A percentile compares a stretch with the other conserved stretches of the same genome.
These are phyloP conservation scores for Suillus paluster DNA, from an alignment of 768 basidiomycete genomes.

Conservation along the genomic window DNA sequence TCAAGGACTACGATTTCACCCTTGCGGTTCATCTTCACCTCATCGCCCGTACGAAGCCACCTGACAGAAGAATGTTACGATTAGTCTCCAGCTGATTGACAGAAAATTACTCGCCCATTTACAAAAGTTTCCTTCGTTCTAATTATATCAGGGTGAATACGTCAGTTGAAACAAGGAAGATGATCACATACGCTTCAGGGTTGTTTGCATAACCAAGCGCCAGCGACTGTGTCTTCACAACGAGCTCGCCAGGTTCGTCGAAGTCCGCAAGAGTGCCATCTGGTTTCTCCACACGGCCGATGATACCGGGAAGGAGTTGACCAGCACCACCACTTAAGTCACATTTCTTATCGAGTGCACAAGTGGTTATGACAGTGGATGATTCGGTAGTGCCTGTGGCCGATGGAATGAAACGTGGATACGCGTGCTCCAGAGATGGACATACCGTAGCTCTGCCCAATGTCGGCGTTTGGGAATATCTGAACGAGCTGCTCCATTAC, in stretches of 20 bases:
- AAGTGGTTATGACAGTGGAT: constrained; percentile 52
- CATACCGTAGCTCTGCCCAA: constrained; percentile 69
- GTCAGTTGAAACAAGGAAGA: constrained; percentile 1
- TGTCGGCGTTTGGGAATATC: constrained; percentile 51
- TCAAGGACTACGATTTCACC: constrained; percentile 73
- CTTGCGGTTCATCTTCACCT: constrained; percentile 64
- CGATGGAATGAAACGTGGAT: background rate
- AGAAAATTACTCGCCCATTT: constrained; percentile 39
- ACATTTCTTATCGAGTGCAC: constrained; percentile 49
- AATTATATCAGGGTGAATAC: constrained; percentile 16
- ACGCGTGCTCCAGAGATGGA: background rate
- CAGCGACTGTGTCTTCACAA: constrained; percentile 64
- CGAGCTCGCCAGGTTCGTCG: constrained; percentile 65
- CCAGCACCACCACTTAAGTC: constrained; percentile 60
- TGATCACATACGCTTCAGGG: constrained; percentile 55
- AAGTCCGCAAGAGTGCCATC: constrained; percentile 61
- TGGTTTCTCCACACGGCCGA: constrained; percentile 57
- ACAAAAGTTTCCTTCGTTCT: constrained; percentile 70
- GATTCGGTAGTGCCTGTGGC: constrained; percentile 66
- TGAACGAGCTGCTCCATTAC: constrained; percentile 49
- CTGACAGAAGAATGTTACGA: constrained; percentile 35
- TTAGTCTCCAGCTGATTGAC: background rate
- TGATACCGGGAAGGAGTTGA: constrained; percentile 58
- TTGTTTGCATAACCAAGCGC: constrained; percentile 63
- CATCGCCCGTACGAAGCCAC: constrained; percentile 75